Conservation (phyloP, 139 green algal species). For the Mychonastes homosphaera region DNA sequence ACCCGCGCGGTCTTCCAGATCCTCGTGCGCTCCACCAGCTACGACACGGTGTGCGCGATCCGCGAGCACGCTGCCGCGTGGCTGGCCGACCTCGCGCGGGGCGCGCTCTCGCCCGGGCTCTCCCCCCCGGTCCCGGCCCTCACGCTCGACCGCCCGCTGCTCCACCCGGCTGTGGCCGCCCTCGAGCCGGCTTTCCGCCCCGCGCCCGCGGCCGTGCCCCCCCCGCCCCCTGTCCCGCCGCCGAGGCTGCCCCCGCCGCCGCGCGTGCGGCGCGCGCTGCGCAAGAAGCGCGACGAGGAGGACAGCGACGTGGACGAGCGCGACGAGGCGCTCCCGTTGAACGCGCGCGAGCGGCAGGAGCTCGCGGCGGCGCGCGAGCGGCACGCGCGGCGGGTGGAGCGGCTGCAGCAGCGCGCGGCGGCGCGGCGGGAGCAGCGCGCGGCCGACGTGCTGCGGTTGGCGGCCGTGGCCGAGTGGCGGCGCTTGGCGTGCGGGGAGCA, state of each 20-base stretch:
- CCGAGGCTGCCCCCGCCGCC: slow-evolving; percentile 6
- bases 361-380: slow-evolving; percentile 4
- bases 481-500: slow-evolving; percentile 1
- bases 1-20: slow-evolving; percentile 12
- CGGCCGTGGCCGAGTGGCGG: slow-evolving; percentile 16
- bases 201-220: slow-evolving; percentile 7
- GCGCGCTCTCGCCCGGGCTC: slow-evolving; percentile 13
- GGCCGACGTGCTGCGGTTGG: slow-evolving; percentile 3
- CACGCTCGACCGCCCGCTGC: slow-evolving; percentile 3
- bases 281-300: slow-evolving; percentile 17
- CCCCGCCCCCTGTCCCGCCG: slow-evolving; percentile 6
- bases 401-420: slow-evolving; percentile 2
- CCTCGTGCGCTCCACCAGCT: slow-evolving; percentile 10
- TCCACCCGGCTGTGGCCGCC: slow-evolving; percentile 11
- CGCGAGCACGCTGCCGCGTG: slow-evolving; percentile 8
- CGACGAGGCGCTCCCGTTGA: slow-evolving; percentile 17
- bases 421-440: slow-evolving; percentile 14
- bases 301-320: slow-evolving; percentile 22
- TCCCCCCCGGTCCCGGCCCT: neutral
- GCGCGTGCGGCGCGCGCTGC: slow-evolving; percentile 7
- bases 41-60: slow-evolving; percentile 16
- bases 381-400: slow-evolving; percentile 2
- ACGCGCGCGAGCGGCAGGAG: slow-evolving; percentile 1
- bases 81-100: slow-evolving; percentile 10
- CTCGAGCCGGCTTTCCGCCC: slow-evolving; percentile 9